phyloP scores from a whole-genome alignment of 2,329 filamentous ascomycete genomes.

The Neonectria hederae region DNA sequence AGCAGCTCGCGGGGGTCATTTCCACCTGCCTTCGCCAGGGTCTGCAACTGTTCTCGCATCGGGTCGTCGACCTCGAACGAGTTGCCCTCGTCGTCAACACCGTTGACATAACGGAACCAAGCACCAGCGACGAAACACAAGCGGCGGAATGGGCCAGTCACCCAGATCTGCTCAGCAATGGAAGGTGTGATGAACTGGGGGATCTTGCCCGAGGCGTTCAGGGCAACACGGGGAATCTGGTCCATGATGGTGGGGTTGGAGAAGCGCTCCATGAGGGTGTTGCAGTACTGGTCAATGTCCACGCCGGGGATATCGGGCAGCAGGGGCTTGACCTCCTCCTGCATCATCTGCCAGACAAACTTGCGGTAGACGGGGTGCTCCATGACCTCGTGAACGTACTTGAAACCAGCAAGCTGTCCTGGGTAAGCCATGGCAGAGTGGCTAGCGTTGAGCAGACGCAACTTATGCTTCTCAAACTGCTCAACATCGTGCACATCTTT shows the following conservation, averaged over 20 bases:
- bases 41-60: slow-evolving; percentile 58
- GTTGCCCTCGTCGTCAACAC: slow-evolving; percentile 59
- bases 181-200: slow-evolving; percentile 62
- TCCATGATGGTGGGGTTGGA: slow-evolving; percentile 66
- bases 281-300: slow-evolving; percentile 61
- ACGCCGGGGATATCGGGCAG: slow-evolving; percentile 61
- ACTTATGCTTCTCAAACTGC: slow-evolving; percentile 66
- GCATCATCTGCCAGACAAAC: slow-evolving; percentile 65
- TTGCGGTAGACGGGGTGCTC: slow-evolving; percentile 56
- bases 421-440: slow-evolving; percentile 63
- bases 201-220: slow-evolving; percentile 64
- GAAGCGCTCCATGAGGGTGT: slow-evolving; percentile 63
- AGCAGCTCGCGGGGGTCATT: slow-evolving; percentile 54
- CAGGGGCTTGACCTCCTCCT: slow-evolving; percentile 62
- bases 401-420: slow-evolving; percentile 61
- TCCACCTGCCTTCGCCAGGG: slow-evolving; percentile 55
- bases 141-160: slow-evolving; percentile 55
- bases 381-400: slow-evolving; percentile 65
- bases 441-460: slow-evolving; percentile 62
- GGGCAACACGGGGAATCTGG: slow-evolving; percentile 60
- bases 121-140: slow-evolving; percentile 58
- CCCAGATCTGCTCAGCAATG: slow-evolving; percentile 58
- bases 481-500: slow-evolving; percentile 61
- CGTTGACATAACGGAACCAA: slow-evolving; percentile 63
- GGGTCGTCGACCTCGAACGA: slow-evolving; percentile 56